Base-by-base conservation (phyloP, 2,329 filamentous ascomycete genomes). In the Ascochyta viciae-villosae region DNA sequence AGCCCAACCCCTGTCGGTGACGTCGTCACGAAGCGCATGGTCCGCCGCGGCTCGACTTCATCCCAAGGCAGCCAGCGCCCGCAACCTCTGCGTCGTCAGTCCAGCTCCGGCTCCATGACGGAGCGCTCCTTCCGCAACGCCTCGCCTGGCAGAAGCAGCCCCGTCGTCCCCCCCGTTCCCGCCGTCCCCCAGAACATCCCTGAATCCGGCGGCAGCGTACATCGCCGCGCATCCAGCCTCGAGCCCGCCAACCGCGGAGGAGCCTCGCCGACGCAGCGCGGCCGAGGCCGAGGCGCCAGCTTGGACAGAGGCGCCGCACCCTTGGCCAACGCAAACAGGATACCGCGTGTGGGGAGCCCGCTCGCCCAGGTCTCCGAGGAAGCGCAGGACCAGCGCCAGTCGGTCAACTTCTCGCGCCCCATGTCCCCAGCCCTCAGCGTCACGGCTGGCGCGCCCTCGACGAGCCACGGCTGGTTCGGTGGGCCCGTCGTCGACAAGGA, bases 11-110 rank as follows among this genome's bases (percentile, higher is more conserved):
- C 88, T 65, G 89, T 96, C 53, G 89, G 87, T 73, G 87, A 92
- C 70, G 86, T 96, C 40, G 89, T 96, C 76, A 96, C 94, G 6
- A 96, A 94, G 80, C 89, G 93, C 71, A 93, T 89, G 71, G 75
- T 86, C 57, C 86, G 91, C 66, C 87, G 92, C 74, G 83, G 83
- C 47, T 96, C 92, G 0, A 77, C 85, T 38, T 90, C 90, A 1
- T 94, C 91, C 4, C 80, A 85, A 43, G 78, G 78, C 56, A 78
- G 74, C 62, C 75, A 67, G 50, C 72, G 72, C 57, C 76, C 60
- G 6, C 75, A 73, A 52, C 53, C 52, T 9, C 52, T 76, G 78
- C 80, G 71, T 58, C 61, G 75, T 59, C 74, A 48, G 78, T 93
- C 58, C 83, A 88, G 93, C 76, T 85, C 85, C 26, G 84, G 87